phyloP scores from a whole-genome alignment of 495 filamentous ascomycete species.

The Aspergillus leporis region DNA sequence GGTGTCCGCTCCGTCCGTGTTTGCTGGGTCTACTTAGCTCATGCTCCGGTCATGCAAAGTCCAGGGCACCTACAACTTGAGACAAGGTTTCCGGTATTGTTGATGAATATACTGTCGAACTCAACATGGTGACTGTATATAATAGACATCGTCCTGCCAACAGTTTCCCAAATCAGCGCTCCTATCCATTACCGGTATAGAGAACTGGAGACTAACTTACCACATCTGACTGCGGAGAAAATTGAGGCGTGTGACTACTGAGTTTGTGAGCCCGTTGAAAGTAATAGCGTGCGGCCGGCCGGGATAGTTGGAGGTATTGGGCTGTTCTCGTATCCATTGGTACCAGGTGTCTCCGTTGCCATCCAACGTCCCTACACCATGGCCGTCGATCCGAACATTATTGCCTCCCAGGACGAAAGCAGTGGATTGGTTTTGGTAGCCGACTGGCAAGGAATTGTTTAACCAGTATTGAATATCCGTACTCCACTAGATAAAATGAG shows the following conservation, averaged over 20 bases:
- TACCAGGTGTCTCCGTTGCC: slow-evolving; percentile 51
- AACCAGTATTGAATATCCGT: slow-evolving; percentile 50
- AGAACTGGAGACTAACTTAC: slow-evolving; percentile 16
- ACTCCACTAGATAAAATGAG: slow-evolving; percentile 30
- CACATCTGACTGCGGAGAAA: slow-evolving; percentile 50
- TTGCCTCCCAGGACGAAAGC: slow-evolving; percentile 48
- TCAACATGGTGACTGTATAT: slow-evolving; percentile 36
- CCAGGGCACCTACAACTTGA: slow-evolving; percentile 18
- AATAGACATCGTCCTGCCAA: slow-evolving; percentile 31
- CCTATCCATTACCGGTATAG: not conserved
- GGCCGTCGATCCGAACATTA: slow-evolving; percentile 39
- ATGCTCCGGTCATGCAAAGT: not conserved
- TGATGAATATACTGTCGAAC: slow-evolving; percentile 43
- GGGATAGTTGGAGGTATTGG: slow-evolving; percentile 42
- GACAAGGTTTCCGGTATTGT: slow-evolving; percentile 29
- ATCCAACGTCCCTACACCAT: slow-evolving; percentile 41
- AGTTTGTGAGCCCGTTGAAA: slow-evolving; percentile 35
- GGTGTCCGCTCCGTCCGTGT: slow-evolving; percentile 43
- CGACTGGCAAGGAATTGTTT: slow-evolving; percentile 40
- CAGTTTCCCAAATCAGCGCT: not conserved
- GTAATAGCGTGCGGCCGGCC: slow-evolving; percentile 43
- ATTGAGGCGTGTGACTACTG: slow-evolving; percentile 31
- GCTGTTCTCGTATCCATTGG: slow-evolving; percentile 23
- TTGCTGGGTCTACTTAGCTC: slow-evolving; percentile 20
- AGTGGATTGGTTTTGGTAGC: slow-evolving; percentile 52